Conservation (phyloP, 345 rosid genomes). For the Stellera chamaejasme region DNA sequence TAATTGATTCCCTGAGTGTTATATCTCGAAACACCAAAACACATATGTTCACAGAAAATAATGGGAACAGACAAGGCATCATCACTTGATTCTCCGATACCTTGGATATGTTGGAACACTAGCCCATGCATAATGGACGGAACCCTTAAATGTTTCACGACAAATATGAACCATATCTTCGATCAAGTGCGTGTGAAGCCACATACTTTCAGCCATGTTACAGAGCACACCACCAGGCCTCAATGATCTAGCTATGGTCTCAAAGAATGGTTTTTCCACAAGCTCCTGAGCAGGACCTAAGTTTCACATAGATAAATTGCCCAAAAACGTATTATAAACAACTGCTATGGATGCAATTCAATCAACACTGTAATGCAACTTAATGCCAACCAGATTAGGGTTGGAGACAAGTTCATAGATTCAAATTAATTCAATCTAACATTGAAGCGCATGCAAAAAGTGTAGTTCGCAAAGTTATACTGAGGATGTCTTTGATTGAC, state of each 20-base stretch:
- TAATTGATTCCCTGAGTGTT: too few species aligned
- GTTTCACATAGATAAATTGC: constrained; percentile 10
- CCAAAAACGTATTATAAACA: too few species aligned
- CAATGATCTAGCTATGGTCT: constrained; percentile 64
- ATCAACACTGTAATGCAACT: too few species aligned
- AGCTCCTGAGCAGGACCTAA: constrained; percentile 93
- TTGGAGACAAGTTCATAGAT: too few species aligned
- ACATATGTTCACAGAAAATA: neutral
- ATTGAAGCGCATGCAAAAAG: too few species aligned
- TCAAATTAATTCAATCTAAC: too few species aligned
- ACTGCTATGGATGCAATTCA: too few species aligned
- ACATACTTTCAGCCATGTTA: constrained; percentile 97
- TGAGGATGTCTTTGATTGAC: too few species aligned
- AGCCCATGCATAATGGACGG: constrained; percentile 92
- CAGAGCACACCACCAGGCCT: constrained; percentile 94
- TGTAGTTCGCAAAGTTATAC: too few species aligned
- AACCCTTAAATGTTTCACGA: constrained; percentile 66
- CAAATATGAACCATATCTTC: constrained; percentile 75
- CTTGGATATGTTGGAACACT: constrained; percentile 98
- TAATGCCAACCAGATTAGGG: too few species aligned
- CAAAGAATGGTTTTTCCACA: constrained; percentile 91
- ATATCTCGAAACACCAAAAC: too few species aligned
- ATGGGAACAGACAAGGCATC: neutral
- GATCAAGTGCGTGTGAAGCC: constrained; percentile 97
- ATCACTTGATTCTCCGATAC: constrained; percentile 18